Conservation (phyloP, 1,139 yeast genomes). For the Pichia sp. region DNA sequence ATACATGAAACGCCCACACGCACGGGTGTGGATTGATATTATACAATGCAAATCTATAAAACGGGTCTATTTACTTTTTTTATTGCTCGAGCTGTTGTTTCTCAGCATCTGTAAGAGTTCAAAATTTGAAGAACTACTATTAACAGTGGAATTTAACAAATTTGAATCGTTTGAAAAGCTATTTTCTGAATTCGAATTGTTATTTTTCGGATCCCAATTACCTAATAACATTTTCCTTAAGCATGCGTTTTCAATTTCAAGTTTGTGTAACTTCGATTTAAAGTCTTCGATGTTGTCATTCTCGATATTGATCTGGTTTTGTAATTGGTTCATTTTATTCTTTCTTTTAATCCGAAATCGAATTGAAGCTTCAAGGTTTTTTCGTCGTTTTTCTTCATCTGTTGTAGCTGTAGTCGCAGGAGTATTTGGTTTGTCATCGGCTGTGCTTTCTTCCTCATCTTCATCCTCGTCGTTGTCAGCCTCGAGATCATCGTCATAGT, state of each 20-base stretch:
- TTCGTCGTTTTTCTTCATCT: constrained; percentile 39
- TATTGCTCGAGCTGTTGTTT: too few relatives aligned
- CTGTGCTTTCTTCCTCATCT: background rate
- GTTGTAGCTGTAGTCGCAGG: background rate
- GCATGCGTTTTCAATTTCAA: constrained; percentile 84
- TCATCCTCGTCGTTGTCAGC: background rate
- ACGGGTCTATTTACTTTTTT: too few relatives aligned
- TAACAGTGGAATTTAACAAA: background rate
- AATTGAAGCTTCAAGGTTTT: constrained; percentile 65
- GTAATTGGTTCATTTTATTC: constrained; percentile 58
- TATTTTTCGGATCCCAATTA: constrained; percentile 2
- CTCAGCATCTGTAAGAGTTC: background rate
- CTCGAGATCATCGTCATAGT: background rate
- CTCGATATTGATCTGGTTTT: constrained; percentile 44
- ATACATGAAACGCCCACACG: too few relatives aligned
- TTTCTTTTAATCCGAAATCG: constrained; percentile 62
- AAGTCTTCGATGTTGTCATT: constrained; percentile 26
- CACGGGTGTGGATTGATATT: too few relatives aligned
- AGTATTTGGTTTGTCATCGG: background rate
- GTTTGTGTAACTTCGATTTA: constrained; percentile 33
- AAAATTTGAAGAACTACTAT: background rate
- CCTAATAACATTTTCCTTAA: constrained; percentile 60
- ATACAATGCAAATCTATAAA: too few relatives aligned
- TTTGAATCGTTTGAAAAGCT: background rate
- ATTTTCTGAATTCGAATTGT: background rate